A percentile compares a stretch with the other conserved stretches of the same genome.
Evolutionary conservation across 73 alveolate genomes (phyloP).

Genomic region (Effrenium voratum): DNA sequence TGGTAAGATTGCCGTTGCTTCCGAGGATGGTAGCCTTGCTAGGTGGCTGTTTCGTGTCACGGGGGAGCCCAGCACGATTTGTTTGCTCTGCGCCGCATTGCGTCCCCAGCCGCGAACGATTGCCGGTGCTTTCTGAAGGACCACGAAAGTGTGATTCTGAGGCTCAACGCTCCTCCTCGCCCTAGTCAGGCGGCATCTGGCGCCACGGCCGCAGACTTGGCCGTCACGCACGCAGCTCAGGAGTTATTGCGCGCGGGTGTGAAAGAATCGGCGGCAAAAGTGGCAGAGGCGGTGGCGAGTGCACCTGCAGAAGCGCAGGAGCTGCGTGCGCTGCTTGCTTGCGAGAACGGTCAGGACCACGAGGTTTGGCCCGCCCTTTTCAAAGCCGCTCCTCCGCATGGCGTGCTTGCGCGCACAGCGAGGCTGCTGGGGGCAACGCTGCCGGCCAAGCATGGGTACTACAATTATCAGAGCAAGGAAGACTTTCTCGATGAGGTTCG

Average conservation of each 20-base stretch:
- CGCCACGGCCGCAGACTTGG: too few relatives aligned
- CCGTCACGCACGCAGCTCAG: too few relatives aligned
- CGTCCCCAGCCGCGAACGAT: background rate
- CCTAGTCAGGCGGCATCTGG: background rate
- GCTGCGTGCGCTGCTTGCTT: background rate
- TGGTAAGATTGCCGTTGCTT: background rate
- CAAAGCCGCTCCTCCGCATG: background rate
- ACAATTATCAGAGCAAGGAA: background rate
- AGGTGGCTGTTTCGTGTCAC: background rate
- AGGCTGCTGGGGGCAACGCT: background rate
- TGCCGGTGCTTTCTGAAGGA: conserved; percentile 1
- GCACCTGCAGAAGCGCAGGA: background rate
- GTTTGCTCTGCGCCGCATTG: background rate
- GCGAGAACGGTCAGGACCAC: background rate
- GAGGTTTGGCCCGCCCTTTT: background rate
- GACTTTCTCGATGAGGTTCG: background rate
- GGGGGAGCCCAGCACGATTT: background rate
- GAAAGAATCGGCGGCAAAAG: background rate
- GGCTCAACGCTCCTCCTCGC: conserved; percentile 2
- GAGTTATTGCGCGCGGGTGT: too few relatives aligned
- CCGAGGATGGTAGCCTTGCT: background rate
- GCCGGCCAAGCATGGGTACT: background rate
- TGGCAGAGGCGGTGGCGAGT: background rate
- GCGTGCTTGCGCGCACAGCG: background rate
- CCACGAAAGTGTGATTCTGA: background rate